These are phyloP conservation scores for Metschnikowia lunata DNA, from an alignment of 805 yeast species.

Conservation along the genomic window DNA sequence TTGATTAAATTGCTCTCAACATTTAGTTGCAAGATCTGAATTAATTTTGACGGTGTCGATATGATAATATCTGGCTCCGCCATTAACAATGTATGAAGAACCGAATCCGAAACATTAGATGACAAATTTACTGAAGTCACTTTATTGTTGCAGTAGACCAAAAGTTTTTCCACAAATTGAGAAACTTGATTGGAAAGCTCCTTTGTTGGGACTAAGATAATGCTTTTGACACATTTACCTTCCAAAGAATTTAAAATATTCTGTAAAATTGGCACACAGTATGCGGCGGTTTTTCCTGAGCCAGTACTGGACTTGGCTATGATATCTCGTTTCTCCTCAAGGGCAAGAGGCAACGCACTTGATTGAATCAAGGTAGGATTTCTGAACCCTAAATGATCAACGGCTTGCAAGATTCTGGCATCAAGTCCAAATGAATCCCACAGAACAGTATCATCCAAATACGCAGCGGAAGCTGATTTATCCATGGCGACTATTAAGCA, in stretches of 20 bases:
- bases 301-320: slow-evolving; percentile 95
- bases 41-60: slow-evolving; percentile 81
- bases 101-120: slow-evolving; percentile 62
- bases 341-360: slow-evolving; percentile 85
- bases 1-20: slow-evolving; percentile 43
- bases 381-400: slow-evolving; percentile 71
- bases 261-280: slow-evolving; percentile 81
- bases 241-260: slow-evolving; percentile 49
- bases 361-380: slow-evolving; percentile 91
- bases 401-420: slow-evolving; percentile 77
- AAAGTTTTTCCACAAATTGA: slow-evolving; percentile 62
- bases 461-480: slow-evolving; percentile 56
- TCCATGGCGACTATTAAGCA: slow-evolving; percentile 9
- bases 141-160: slow-evolving; percentile 64
- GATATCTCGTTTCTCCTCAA: slow-evolving; percentile 85
- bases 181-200: slow-evolving; percentile 86
- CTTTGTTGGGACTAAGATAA: slow-evolving; percentile 87
- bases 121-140: slow-evolving; percentile 64
- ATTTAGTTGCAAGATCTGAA: slow-evolving; percentile 44
- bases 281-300: slow-evolving; percentile 92
- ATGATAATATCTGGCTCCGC: slow-evolving; percentile 78
- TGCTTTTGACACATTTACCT: slow-evolving; percentile 43
- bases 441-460: slow-evolving; percentile 62
- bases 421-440: slow-evolving; percentile 81
- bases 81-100: slow-evolving; percentile 62